phyloP scores from a whole-genome alignment of 1,284 basidiomycete genomes.

The Mycena citricolor region DNA sequence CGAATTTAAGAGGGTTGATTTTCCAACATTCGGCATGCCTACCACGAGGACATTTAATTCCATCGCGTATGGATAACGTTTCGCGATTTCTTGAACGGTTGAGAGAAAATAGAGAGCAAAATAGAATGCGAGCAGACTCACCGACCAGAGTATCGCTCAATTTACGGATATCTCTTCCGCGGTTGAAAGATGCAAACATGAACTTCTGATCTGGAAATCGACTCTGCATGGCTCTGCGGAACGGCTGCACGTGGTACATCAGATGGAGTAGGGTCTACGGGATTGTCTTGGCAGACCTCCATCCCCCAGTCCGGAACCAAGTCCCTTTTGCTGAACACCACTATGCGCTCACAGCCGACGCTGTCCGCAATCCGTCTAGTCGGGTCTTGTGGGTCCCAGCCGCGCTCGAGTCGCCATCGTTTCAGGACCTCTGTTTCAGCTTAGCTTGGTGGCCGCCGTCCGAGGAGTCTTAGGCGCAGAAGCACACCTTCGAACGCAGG shows the following conservation, averaged over 20 bases:
- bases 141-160: conserved; percentile 65
- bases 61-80: conserved; percentile 61
- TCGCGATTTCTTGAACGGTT: conserved; percentile 74
- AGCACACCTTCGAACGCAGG: conserved; percentile 76
- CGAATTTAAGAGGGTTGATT: conserved; percentile 91
- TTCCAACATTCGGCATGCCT: conserved; percentile 99
- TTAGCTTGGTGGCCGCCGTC: conserved; percentile 6
- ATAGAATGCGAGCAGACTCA: conserved; percentile 55
- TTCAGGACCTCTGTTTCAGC: conserved; percentile 55
- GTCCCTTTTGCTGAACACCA: conserved; percentile 94
- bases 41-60: conserved; percentile 88
- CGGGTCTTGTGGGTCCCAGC: conserved; percentile 45
- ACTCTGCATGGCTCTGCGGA: conserved; percentile 62
- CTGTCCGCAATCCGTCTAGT: conserved; percentile 35
- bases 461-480: conserved; percentile 8
- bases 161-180: conserved; percentile 58
- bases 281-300: conserved; percentile 72
- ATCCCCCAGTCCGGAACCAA: conserved; percentile 85
- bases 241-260: conserved; percentile 49
- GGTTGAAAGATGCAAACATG: conserved; percentile 72
- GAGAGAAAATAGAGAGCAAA: conserved; percentile 10
- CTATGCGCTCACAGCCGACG: conserved; percentile 74
- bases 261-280: conserved; percentile 12
- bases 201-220: conserved; percentile 67
- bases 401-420: conserved; percentile 65